Conservation (phyloP, 2,329 filamentous ascomycete species). For the Colletotrichum godetiae region DNA sequence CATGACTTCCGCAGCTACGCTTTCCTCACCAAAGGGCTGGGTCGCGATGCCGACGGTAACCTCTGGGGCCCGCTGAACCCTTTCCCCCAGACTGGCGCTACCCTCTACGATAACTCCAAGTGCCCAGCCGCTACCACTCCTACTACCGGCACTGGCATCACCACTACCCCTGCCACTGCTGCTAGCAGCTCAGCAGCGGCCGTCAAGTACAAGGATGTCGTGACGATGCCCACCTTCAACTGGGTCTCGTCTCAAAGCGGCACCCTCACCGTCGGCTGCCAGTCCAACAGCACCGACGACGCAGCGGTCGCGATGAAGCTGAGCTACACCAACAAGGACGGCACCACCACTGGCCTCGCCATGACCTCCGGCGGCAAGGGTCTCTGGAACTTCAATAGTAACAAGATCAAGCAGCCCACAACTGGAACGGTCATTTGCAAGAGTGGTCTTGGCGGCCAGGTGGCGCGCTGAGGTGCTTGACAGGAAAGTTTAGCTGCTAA, state of each 20-base stretch:
- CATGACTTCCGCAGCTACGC: constrained; percentile 49
- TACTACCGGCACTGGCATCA: not conserved
- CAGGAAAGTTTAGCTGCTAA: not conserved
- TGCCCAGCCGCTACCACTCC: constrained; percentile 7
- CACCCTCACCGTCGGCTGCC: constrained; percentile 35
- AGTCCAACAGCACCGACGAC: constrained; percentile 32
- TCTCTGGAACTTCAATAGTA: constrained; percentile 31
- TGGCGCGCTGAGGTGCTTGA: not conserved
- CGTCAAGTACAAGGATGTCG: constrained; percentile 20
- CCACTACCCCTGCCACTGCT: not conserved
- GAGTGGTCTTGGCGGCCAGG: constrained; percentile 29
- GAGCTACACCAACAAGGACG: constrained; percentile 38
- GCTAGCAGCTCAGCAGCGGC: not conserved
- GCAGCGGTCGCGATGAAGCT: constrained; percentile 39
- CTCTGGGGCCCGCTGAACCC: constrained; percentile 52
- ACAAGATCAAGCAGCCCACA: constrained; percentile 36
- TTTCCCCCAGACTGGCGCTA: constrained; percentile 39
- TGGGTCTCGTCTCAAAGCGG: constrained; percentile 36
- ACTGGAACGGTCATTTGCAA: constrained; percentile 23
- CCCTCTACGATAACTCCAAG: constrained; percentile 29
- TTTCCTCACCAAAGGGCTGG: constrained; percentile 43
- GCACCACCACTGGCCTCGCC: constrained; percentile 21
- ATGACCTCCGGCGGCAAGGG: constrained; percentile 29
- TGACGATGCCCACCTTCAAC: constrained; percentile 28
- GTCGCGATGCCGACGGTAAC: constrained; percentile 41